A percentile compares a stretch with the other conserved stretches of the same genome.
Conservation (phyloP, 208 protist species). For the Trypanosoma platydactyli region DNA sequence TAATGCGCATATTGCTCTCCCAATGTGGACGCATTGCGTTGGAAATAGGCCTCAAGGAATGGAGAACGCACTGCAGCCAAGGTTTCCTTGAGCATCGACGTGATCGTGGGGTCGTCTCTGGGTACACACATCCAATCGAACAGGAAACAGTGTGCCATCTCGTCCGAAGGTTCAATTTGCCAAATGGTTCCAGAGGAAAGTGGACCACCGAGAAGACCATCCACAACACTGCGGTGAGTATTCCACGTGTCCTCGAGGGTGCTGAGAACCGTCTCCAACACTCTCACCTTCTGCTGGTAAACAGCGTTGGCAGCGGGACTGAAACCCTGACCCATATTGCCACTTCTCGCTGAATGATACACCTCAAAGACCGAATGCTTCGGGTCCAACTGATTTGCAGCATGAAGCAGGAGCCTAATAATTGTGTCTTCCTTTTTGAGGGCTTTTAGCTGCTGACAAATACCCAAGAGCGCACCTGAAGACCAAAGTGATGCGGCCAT, state of each 20-base stretch:
- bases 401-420: conserved; percentile 83
- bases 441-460: conserved; percentile 75
- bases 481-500: conserved; percentile 73
- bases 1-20: conserved; percentile 83
- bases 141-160: conserved; percentile 82
- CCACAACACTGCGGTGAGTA: conserved; percentile 68
- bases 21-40: conserved; percentile 50
- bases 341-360: conserved; percentile 48
- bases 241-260: conserved; percentile 79
- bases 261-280: conserved; percentile 48
- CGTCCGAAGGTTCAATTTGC: conserved; percentile 81
- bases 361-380: conserved; percentile 52
- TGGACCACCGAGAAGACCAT: conserved; percentile 78
- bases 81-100: conserved; percentile 61
- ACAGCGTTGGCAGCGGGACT: conserved; percentile 20
- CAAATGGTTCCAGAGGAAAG: conserved; percentile 81
- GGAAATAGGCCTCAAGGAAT: conserved; percentile 72
- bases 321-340: conserved; percentile 24
- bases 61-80: conserved; percentile 62
- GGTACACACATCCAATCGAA: conserved; percentile 83
- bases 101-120: conserved; percentile 54
- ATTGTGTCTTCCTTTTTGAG: conserved; percentile 69
- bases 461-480: conserved; percentile 66
- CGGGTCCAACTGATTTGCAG: conserved; percentile 79
- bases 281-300: conserved; percentile 70